Base-by-base conservation (phyloP, 768 basidiomycete genomes). In the Pleurotus sapidus region DNA sequence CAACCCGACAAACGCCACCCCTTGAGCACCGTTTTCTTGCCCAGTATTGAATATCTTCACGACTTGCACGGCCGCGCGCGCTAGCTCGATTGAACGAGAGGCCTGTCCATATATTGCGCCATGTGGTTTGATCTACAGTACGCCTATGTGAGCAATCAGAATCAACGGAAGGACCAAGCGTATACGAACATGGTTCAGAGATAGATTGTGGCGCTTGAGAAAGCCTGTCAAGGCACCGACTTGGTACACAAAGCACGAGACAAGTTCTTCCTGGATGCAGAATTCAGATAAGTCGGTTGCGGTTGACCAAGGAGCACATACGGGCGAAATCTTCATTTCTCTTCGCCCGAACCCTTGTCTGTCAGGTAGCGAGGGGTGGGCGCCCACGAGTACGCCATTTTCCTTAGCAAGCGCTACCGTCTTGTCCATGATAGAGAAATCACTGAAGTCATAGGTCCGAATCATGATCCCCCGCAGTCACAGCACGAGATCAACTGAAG, bases 341-440 rank as follows among this genome's bases (percentile, higher is more conserved):
- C 86, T 73, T 17, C 86, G 68, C 4, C 87, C 87, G 57, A 88
- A 88, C 0, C 86, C 86, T 63, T 86, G 85, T 17, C 77, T 65
- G 65, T 88, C 86, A 9, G 76, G 87, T 23, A 86, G 76, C 18
- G 82, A 84, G 1, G 87, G 87, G 61, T 88, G 87, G 6, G 87
- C 87, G 0, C 88, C 87, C n/a, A 86, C 76, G 24, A 72, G 69
- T 25, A 88, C 84, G 18, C 73, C 72, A 63, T 86, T 72, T 37
- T 68, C 63, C 61, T 86, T 86, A 2, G 87, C 87, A 3, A 84
- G 72, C 1, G 59, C 57, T 2, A 87, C 84, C 0, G 86, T 88
- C 64, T 79, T 73, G 60, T 82, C 74, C 87, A 89, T 89, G 49
- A 87, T 77, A 0, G 80, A 74, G 60, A 86, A 86, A 65, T 88